Evolutionary conservation across 176 grass and related monocot species (phyloP).

Genomic region (Neostapfia colusana): DNA sequence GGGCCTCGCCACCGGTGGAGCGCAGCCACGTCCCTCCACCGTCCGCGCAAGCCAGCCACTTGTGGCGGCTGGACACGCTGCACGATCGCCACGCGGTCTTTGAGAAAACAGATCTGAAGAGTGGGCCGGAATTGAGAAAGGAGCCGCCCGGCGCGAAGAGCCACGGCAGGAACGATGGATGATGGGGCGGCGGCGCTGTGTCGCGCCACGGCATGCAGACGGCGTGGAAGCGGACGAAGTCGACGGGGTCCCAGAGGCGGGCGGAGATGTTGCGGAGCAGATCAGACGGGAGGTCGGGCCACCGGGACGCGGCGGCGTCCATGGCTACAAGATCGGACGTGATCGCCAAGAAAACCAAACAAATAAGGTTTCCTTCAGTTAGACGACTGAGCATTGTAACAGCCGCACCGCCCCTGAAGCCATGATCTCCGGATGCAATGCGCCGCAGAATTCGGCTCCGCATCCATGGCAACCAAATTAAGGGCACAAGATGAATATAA

Average conservation of each 20-base stretch:
- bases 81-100: not conserved
- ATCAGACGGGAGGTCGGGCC: not conserved
- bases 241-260: not conserved
- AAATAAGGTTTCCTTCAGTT: too few species aligned
- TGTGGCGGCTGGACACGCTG: not conserved
- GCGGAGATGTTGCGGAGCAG: not conserved
- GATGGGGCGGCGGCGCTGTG: not conserved
- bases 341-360: too few species aligned
- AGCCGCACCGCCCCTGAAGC: too few species aligned
- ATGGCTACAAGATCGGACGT: not conserved
- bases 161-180: not conserved
- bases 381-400: too few species aligned
- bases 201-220: conserved; percentile 12
- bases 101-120: not conserved
- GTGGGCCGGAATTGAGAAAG: not conserved
- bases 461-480: too few species aligned
- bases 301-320: not conserved
- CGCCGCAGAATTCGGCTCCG: too few species aligned
- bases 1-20: not conserved
- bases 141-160: not conserved
- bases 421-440: too few species aligned
- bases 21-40: not conserved
- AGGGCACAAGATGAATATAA: too few species aligned
- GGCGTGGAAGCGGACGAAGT: conserved; percentile 7
- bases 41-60: not conserved